These are phyloP conservation scores for Pyracantha coccinea DNA, from an alignment of 331 rosid species.

Conservation along the genomic window DNA sequence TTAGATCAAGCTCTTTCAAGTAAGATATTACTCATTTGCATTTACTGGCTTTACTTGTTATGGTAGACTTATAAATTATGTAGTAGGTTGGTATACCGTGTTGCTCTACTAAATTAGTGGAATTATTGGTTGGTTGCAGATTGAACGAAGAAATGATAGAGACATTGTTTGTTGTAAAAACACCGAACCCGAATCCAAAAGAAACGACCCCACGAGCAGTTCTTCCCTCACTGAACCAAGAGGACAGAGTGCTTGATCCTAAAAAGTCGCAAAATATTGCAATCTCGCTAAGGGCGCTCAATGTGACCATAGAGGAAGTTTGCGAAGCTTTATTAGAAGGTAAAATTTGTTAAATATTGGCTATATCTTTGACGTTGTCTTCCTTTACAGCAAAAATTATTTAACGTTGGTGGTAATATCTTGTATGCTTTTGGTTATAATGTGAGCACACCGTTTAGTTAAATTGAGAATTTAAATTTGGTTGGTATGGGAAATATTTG, in stretches of 20 bases:
- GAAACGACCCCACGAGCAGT: constrained; percentile 43
- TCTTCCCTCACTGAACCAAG: constrained; percentile 36
- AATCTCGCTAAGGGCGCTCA: constrained; percentile 71
- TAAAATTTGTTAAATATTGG: neutral
- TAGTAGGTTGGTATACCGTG: neutral
- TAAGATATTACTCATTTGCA: constrained; percentile 22
- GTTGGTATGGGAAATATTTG: neutral
- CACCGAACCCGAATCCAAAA: constrained; percentile 30
- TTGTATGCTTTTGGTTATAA: neutral
- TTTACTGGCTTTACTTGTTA: neutral
- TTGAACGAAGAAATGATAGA: constrained; percentile 96
- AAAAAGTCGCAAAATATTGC: constrained; percentile 90
- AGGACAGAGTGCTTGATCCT: constrained; percentile 77
- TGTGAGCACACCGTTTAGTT: neutral
- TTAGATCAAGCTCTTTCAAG: constrained; percentile 92
- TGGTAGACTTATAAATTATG: neutral
- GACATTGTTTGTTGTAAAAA: constrained; percentile 65
- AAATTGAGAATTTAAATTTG: neutral
- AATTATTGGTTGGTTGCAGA: constrained; percentile 31
- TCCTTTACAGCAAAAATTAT: neutral
- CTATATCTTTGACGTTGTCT: neutral
- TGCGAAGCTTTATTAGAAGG: constrained; percentile 52
- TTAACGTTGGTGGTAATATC: neutral
- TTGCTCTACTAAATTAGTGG: neutral
- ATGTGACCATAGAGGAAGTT: constrained; percentile 82